Evolutionary conservation across 1,284 basidiomycete genomes (phyloP), one percentile per base, ranked within the genome.

Genomic region (Agroathelia rolfsii): DNA sequence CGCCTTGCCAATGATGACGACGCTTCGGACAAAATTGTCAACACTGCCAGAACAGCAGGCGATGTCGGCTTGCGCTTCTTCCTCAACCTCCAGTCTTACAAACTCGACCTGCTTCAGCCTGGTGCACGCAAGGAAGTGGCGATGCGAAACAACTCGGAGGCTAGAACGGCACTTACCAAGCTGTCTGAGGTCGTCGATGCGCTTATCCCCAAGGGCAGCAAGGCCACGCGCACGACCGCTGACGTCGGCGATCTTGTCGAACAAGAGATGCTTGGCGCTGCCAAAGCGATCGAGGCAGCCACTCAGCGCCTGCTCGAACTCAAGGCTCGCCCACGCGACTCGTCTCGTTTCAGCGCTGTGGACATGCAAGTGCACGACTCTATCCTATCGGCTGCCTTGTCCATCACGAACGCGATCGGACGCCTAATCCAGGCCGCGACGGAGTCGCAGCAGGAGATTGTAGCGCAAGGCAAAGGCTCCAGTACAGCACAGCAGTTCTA

Each of bases 281-380:
- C 95, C 2, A 71, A 73, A 37, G 92, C 94, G 1, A 99, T 99
- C 55, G 94, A 95, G 53, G 72, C 72, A 24, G 95, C 95, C 2
- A 98, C 93, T 1, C 72, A 77, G 52, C 83, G 89, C 37, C 59
- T 99, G 25, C 87, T 94, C 56, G 72, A 82, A 41, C 79, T 98
- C 47, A 92, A 96, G 69, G 68, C 79, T 13, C 80, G 92, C 25
- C 90, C 92, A 7, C 80, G 81, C 42, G 87, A 94, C 54, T 75
- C 79, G 2, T 69, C 69, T 22, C 78, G 86, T 34, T 92, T 82
- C 69, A 88, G 76, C 40, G 86, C 87, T 8, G 73, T 95, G 40
- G 94, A 98, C 53, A 58, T 97, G 11, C 87, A 95, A 56, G 94
- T 99, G 31, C 95, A 99, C 67, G 95, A 99, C 55, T 87, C 94